Percentiles rank a stretch among this genome's conserved stretches.
Conservation (phyloP, 1,284 basidiomycete genomes). For the Trichosporon ovoides region DNA sequence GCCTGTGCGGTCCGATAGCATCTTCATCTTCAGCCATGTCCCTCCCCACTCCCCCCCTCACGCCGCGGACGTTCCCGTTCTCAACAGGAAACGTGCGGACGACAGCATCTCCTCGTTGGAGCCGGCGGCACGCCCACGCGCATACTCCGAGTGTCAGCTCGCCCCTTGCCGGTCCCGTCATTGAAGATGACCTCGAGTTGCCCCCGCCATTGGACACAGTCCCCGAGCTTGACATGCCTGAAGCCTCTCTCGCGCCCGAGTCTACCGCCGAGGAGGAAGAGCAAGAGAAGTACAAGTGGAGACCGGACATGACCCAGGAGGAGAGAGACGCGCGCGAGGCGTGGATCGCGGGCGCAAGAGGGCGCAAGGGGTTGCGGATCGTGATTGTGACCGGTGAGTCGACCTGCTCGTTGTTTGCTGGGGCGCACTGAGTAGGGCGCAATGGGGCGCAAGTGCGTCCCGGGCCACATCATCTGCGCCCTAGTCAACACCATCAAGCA, state of each 20-base stretch:
- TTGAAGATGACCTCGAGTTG: slow-evolving; percentile 11
- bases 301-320: slow-evolving; percentile 28
- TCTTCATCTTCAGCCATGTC: slow-evolving; percentile 7
- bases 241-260: neutral
- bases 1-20: too few relatives aligned
- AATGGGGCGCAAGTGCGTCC: too few relatives aligned
- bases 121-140: slow-evolving; percentile 3
- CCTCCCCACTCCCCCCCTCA: slow-evolving; percentile 34
- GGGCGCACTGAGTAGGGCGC: too few relatives aligned
- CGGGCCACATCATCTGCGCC: too few relatives aligned
- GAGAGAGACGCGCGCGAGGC: slow-evolving; percentile 32
- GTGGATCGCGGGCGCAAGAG: slow-evolving; percentile 34
- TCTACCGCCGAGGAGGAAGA: slow-evolving; percentile 3
- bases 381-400: slow-evolving; percentile 46
- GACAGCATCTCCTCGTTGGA: neutral
- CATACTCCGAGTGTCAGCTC: neutral
- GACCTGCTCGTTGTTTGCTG: neutral
- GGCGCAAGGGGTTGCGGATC: slow-evolving; percentile 39
- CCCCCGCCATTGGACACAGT: slow-evolving; percentile 13
- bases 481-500: too few relatives aligned
- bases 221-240: slow-evolving; percentile 18
- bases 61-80: slow-evolving; percentile 25
- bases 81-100: slow-evolving; percentile 1
- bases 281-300: slow-evolving; percentile 25
- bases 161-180: slow-evolving; percentile 11